A percentile compares a stretch with the other conserved stretches of the same genome.
Evolutionary conservation across 202 grass and related monocot species (phyloP).

Genomic region (Carex sylvatica): DNA sequence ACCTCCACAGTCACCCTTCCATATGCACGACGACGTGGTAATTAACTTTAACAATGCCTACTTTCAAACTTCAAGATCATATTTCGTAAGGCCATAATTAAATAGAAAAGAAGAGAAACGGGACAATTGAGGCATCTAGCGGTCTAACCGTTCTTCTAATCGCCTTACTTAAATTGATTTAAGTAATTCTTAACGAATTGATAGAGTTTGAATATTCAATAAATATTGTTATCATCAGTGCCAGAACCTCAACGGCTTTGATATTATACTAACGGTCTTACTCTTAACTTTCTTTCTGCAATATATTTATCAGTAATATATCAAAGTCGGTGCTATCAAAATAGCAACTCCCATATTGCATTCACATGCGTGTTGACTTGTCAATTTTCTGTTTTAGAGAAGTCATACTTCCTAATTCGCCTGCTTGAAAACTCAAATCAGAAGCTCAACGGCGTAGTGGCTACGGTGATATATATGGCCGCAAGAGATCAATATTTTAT

Average conservation of each 20-base stretch:
- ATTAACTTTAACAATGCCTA: not conserved
- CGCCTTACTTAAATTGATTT: not conserved
- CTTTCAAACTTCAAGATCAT: not conserved
- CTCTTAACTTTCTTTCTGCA: too few species aligned
- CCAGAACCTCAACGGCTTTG: not conserved
- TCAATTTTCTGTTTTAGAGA: too few species aligned
- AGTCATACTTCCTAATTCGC: too few species aligned
- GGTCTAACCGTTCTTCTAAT: not conserved
- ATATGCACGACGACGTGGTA: not conserved
- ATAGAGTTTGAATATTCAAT: not conserved
- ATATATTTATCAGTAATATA: too few species aligned
- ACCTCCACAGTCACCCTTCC: not conserved
- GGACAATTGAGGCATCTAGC: not conserved
- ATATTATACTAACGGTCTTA: not conserved
- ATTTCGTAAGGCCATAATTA: not conserved
- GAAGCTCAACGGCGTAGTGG: too few species aligned
- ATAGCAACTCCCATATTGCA: too few species aligned
- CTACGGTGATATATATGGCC: too few species aligned
- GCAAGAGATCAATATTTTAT: too few species aligned
- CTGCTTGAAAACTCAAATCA: too few species aligned
- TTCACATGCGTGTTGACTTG: too few species aligned
- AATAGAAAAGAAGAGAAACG: not conserved
- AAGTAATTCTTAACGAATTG: not conserved
- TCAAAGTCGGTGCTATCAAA: too few species aligned
- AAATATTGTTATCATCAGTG: not conserved